Conservation (phyloP, 2,329 filamentous ascomycete species). For the Apiospora pterosperma region DNA sequence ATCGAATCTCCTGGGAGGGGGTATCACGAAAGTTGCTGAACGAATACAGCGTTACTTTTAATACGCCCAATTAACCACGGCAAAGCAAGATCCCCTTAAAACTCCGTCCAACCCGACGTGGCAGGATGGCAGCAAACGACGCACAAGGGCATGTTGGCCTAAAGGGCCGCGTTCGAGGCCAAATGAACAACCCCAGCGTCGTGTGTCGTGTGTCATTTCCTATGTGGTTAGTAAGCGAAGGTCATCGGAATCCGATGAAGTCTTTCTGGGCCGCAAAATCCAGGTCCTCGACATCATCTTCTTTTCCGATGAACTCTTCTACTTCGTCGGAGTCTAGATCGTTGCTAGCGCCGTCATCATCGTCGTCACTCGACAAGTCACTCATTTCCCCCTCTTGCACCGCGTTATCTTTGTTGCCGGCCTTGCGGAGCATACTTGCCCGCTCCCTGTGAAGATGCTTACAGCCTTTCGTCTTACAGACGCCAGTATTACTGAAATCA, state of each 20-base stretch:
- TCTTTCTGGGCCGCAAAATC: constrained; percentile 58
- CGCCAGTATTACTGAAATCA: constrained; percentile 87
- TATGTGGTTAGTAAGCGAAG: neutral
- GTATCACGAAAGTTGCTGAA: constrained; percentile 3
- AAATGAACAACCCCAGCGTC: neutral
- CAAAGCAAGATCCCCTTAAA: neutral
- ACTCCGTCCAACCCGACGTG: neutral
- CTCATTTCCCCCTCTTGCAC: constrained; percentile 52
- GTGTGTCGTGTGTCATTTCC: constrained; percentile 2
- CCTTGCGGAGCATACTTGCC: constrained; percentile 73
- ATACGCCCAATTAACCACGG: neutral
- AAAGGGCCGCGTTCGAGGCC: neutral
- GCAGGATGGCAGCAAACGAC: neutral
- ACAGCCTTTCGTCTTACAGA: constrained; percentile 78
- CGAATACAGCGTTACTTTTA: neutral
- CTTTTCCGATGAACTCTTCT: constrained; percentile 59
- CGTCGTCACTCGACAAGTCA: constrained; percentile 78
- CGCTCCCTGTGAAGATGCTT: constrained; percentile 84
- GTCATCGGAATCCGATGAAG: constrained; percentile 48
- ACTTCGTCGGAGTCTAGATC: constrained; percentile 76
- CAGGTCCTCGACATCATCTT: constrained; percentile 46
- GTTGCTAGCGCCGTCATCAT: constrained; percentile 64
- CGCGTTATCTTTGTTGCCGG: constrained; percentile 43
- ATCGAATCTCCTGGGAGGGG: constrained; percentile 11
- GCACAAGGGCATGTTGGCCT: neutral